Percentiles rank a stretch among this genome's conserved stretches.
Evolutionary conservation across 2,329 filamentous ascomycete genomes (phyloP).

Genomic region (Fusarium redolens): DNA sequence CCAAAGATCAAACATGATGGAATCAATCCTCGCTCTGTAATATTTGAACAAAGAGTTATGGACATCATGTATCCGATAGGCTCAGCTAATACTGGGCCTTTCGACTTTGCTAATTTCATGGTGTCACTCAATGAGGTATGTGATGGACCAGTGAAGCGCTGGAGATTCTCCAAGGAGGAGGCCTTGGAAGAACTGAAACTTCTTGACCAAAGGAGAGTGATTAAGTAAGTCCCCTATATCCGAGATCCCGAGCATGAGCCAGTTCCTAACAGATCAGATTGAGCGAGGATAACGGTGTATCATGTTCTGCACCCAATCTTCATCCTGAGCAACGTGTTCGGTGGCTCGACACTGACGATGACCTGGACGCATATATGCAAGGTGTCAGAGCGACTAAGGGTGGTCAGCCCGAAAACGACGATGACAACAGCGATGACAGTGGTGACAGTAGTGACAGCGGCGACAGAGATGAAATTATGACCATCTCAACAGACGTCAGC

Average conservation of each 20-base stretch:
- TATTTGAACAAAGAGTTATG: slow-evolving; percentile 41
- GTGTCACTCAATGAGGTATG: slow-evolving; percentile 39
- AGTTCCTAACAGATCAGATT: slow-evolving; percentile 13
- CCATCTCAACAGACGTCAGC: slow-evolving; percentile 28
- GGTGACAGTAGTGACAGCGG: not conserved
- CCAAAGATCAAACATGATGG: not conserved
- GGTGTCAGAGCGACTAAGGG: not conserved
- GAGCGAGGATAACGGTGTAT: not conserved
- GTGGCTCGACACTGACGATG: slow-evolving; percentile 20
- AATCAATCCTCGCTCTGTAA: not conserved
- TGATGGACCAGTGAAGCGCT: slow-evolving; percentile 32
- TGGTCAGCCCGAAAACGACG: not conserved
- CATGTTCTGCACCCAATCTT: not conserved
- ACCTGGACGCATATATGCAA: not conserved
- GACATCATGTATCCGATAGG: slow-evolving; percentile 38
- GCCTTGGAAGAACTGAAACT: slow-evolving; percentile 10
- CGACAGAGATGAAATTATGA: slow-evolving; percentile 7
- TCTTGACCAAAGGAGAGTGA: slow-evolving; percentile 6
- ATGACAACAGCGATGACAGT: not conserved
- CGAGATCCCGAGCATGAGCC: too few relatives aligned
- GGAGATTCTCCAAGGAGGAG: slow-evolving; percentile 41
- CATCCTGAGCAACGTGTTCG: slow-evolving; percentile 41
- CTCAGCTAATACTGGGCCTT: slow-evolving; percentile 1
- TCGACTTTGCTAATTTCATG: slow-evolving; percentile 40
- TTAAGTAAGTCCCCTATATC: slow-evolving; percentile 26